phyloP scores from a whole-genome alignment of 768 basidiomycete genomes.

The Hericium erinaceus region DNA sequence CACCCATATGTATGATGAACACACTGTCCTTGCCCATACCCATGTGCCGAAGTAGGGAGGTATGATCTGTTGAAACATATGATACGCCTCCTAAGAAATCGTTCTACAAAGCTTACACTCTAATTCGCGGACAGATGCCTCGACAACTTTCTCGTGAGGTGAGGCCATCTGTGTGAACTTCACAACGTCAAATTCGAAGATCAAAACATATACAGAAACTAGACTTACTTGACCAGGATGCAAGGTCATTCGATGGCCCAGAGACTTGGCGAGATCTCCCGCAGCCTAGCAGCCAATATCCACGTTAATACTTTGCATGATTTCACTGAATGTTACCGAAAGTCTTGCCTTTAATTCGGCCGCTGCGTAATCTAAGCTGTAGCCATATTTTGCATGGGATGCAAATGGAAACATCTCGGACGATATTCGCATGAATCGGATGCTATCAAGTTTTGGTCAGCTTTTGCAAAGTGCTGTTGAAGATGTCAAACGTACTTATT shows the following conservation, averaged over 20 bases:
- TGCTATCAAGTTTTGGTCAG: constrained; percentile 28
- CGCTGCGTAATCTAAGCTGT: constrained; percentile 69
- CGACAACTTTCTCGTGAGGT: constrained; percentile 65
- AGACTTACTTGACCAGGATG: constrained; percentile 67
- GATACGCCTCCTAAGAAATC: background rate
- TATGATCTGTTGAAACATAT: constrained; percentile 42
- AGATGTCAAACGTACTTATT: constrained; percentile 40
- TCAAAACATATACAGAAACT: too few species aligned
- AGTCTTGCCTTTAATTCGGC: constrained; percentile 33
- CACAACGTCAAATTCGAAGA: background rate
- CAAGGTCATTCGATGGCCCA: constrained; percentile 60
- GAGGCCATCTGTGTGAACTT: constrained; percentile 74
- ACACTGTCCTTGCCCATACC: constrained; percentile 75
- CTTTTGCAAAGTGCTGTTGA: background rate
- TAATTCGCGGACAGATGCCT: constrained; percentile 71
- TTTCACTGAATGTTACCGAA: too few species aligned
- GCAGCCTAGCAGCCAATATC: constrained; percentile 13
- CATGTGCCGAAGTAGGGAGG: constrained; percentile 82
- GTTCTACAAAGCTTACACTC: constrained; percentile 29
- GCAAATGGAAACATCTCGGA: constrained; percentile 94
- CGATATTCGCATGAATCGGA: constrained; percentile 82
- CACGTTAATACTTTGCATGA: too few species aligned
- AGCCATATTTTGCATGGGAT: constrained; percentile 72
- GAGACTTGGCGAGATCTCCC: constrained; percentile 39
- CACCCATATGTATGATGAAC: constrained; percentile 75